Evolutionary conservation across 78 protist species (phyloP).

Genomic region (Bigelowiella natans): DNA sequence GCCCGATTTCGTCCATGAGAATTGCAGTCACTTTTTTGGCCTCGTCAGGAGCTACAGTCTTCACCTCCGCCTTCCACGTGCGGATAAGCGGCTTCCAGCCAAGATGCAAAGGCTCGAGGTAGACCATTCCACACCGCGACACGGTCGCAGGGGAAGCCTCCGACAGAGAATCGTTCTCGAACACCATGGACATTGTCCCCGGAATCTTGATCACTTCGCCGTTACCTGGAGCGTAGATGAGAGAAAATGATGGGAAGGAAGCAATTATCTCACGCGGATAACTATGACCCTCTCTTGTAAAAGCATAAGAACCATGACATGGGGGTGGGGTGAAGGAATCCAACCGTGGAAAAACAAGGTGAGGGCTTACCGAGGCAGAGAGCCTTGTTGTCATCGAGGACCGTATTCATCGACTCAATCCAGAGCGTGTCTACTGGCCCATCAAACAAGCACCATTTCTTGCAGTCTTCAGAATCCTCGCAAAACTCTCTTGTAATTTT

Average conservation of each 20-base stretch:
- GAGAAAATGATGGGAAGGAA: neutral
- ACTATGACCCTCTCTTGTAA: no score
- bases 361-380: conserved; percentile 68
- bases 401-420: conserved; percentile 90
- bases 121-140: conserved; percentile 84
- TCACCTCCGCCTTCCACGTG: neutral
- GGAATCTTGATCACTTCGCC: conserved; percentile 70
- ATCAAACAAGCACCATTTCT: conserved; percentile 24
- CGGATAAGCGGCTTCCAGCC: conserved; percentile 46
- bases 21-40: neutral
- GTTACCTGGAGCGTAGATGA: conserved; percentile 73
- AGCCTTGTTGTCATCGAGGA: conserved; percentile 89
- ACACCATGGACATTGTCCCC: conserved; percentile 44
- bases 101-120: conserved; percentile 44
- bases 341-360: neutral
- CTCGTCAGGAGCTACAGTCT: neutral
- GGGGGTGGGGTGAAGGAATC: no score
- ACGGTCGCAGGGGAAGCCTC: conserved; percentile 86
- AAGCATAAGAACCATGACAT: no score
- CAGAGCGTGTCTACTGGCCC: conserved; percentile 81
- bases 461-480: neutral
- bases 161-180: conserved; percentile 65
- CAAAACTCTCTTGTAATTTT: conserved; percentile 1
- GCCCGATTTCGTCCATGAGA: neutral
- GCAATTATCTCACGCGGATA: neutral